A percentile compares a stretch with the other conserved stretches of the same genome.
Evolutionary conservation across 2,329 filamentous ascomycete genomes (phyloP).

Genomic region (Emmonsiellopsis sp.): DNA sequence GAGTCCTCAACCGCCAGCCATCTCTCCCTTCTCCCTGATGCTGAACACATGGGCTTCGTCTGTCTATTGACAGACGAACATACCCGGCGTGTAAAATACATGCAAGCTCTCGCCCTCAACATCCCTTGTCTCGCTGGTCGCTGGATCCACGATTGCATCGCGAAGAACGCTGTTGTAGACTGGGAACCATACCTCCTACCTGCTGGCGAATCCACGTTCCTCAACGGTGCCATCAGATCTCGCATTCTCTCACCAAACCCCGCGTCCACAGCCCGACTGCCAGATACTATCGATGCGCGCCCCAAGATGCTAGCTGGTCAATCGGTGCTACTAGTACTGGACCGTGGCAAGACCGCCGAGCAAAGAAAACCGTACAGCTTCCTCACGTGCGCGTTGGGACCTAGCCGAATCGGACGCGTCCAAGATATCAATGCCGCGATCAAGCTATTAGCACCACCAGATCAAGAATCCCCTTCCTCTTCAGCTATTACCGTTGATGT

Average conservation of each 20-base stretch:
- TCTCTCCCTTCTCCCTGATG: conserved; percentile 48
- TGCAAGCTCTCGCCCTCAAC: conserved; percentile 85
- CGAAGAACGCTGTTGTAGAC: conserved; percentile 52
- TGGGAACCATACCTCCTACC: conserved; percentile 80
- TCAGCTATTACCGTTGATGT: not conserved
- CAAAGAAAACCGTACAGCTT: conserved; percentile 68
- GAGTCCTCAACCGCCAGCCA: not conserved
- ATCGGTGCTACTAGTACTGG: conserved; percentile 63
- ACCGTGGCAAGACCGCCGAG: conserved; percentile 53
- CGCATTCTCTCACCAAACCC: conserved; percentile 57
- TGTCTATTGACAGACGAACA: conserved; percentile 80
- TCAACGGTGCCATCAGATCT: conserved; percentile 70
- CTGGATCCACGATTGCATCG: conserved; percentile 69
- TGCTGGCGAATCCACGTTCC: conserved; percentile 67
- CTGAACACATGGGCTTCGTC: conserved; percentile 59
- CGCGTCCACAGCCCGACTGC: conserved; percentile 47
- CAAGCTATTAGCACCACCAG: conserved; percentile 32
- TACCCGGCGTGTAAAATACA: conserved; percentile 81
- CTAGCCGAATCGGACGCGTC: conserved; percentile 56
- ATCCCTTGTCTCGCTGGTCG: conserved; percentile 74
- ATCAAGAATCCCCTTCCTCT: conserved; percentile 6
- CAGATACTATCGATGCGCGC: conserved; percentile 50
- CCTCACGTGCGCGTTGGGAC: conserved; percentile 68
- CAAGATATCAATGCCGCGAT: conserved; percentile 58
- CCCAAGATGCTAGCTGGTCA: conserved; percentile 55